Evolutionary conservation across 306 rosid genomes (phyloP).

Genomic region (Bauhinia variegata): DNA sequence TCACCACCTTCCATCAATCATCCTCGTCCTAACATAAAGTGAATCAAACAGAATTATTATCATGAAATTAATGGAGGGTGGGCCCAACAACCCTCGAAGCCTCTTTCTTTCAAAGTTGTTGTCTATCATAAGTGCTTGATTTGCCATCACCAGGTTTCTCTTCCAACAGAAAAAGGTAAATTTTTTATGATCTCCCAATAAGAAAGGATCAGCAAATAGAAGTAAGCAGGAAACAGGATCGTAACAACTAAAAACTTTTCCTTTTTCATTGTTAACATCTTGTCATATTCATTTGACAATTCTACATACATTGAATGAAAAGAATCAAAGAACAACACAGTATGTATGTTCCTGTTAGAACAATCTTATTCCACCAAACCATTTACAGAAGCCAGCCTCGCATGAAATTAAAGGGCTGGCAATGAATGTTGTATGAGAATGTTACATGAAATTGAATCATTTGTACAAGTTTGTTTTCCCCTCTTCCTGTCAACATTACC

Average conservation of each 20-base stretch:
- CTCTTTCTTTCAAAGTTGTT: no score
- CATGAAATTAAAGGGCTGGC: constrained; percentile 43
- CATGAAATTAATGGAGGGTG: no score
- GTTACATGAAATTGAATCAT: constrained; percentile 65
- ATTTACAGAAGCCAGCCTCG: constrained; percentile 79
- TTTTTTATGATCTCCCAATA: no score
- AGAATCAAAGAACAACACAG: constrained; percentile 43
- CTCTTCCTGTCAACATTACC: constrained; percentile 50
- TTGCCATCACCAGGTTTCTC: no score
- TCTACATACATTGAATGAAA: constrained; percentile 38
- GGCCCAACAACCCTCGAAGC: no score
- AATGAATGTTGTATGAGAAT: constrained; percentile 68
- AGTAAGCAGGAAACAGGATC: constrained; percentile 1
- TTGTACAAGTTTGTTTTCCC: constrained; percentile 64
- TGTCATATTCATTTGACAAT: constrained; percentile 27
- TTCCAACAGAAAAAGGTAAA: no score
- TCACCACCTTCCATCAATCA: background rate
- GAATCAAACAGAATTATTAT: no score
- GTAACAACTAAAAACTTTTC: no score
- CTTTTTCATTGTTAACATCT: constrained; percentile 7
- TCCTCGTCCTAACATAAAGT: no score
- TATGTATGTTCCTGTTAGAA: constrained; percentile 43
- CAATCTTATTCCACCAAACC: constrained; percentile 60
- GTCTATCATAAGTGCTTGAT: no score
- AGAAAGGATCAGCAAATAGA: background rate